These are phyloP conservation scores for Starmera amethionina DNA, from an alignment of 805 yeast genomes.

Conservation along the genomic window DNA sequence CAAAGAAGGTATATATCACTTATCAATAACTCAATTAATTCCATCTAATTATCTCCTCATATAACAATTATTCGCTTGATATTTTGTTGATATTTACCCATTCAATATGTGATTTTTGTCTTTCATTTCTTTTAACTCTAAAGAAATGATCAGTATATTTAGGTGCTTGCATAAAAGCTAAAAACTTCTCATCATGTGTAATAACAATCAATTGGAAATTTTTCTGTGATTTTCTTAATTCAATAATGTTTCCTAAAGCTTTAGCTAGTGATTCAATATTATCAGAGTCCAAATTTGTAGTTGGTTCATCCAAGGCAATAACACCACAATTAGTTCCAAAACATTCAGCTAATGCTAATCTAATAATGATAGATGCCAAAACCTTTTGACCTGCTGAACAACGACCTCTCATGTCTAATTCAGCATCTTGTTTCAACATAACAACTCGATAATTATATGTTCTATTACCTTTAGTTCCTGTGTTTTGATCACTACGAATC, in stretches of 20 bases:
- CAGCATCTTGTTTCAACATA: constrained; percentile 87
- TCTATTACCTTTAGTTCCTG: constrained; percentile 32
- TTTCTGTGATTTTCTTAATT: constrained; percentile 61
- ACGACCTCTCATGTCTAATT: constrained; percentile 95
- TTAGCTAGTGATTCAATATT: constrained; percentile 83
- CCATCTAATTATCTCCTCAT: background rate
- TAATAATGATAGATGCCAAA: constrained; percentile 79
- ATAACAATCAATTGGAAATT: constrained; percentile 93
- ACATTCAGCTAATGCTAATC: constrained; percentile 90
- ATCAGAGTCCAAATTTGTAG: constrained; percentile 87
- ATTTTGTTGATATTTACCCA: constrained; percentile 36
- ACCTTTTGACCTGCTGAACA: constrained; percentile 98
- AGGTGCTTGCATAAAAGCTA: constrained; percentile 76
- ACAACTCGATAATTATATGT: constrained; percentile 90
- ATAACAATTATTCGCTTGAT: constrained; percentile 11
- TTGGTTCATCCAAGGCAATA: constrained; percentile 95
- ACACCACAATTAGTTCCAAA: constrained; percentile 94
- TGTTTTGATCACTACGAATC: constrained; percentile 66
- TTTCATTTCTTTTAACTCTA: constrained; percentile 67
- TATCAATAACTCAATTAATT: constrained; percentile 7
- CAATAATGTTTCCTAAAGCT: constrained; percentile 67
- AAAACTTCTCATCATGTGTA: constrained; percentile 91
- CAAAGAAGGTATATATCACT: constrained; percentile 22
- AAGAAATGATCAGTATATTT: constrained; percentile 83
- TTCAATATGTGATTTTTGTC: constrained; percentile 71